Evolutionary conservation across 768 basidiomycete genomes (phyloP).

Genomic region (Stropharia rugosoannulata): DNA sequence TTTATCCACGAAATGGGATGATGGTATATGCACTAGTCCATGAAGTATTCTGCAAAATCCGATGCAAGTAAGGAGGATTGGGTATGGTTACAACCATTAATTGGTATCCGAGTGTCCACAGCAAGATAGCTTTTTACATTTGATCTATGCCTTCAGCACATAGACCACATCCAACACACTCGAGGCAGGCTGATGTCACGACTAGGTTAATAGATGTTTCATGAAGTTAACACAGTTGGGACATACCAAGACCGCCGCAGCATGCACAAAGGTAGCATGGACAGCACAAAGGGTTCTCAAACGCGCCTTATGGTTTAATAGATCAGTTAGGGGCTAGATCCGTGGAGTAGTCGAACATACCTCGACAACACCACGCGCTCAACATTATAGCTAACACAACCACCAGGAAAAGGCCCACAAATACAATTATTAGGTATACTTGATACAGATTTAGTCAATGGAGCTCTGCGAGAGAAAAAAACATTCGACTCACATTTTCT

Average conservation of each 20-base stretch:
- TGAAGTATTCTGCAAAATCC: too few species aligned
- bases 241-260: slow-evolving; percentile 64
- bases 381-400: slow-evolving; percentile 55
- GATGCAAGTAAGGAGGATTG: too few species aligned
- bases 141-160: slow-evolving; percentile 51
- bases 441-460: neutral
- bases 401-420: slow-evolving; percentile 60
- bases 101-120: too few species aligned
- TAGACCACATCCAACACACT: slow-evolving; percentile 69
- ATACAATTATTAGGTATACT: slow-evolving; percentile 67
- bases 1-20: too few species aligned
- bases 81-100: too few species aligned
- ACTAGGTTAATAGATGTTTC: neutral
- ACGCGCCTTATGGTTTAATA: slow-evolving; percentile 37
- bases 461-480: neutral
- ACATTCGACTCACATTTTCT: slow-evolving; percentile 37
- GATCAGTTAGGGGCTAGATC: neutral
- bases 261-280: slow-evolving; percentile 75
- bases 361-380: slow-evolving; percentile 65
- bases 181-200: slow-evolving; percentile 50
- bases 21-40: too few species aligned
- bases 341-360: slow-evolving; percentile 25
- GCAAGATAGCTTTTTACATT: slow-evolving; percentile 13
- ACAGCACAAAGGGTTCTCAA: slow-evolving; percentile 64
- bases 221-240: neutral